A percentile compares a stretch with the other conserved stretches of the same genome.
These are phyloP conservation scores for Clavariopsis aquatica DNA, from an alignment of 495 filamentous ascomycete species.

Conservation along the genomic window DNA sequence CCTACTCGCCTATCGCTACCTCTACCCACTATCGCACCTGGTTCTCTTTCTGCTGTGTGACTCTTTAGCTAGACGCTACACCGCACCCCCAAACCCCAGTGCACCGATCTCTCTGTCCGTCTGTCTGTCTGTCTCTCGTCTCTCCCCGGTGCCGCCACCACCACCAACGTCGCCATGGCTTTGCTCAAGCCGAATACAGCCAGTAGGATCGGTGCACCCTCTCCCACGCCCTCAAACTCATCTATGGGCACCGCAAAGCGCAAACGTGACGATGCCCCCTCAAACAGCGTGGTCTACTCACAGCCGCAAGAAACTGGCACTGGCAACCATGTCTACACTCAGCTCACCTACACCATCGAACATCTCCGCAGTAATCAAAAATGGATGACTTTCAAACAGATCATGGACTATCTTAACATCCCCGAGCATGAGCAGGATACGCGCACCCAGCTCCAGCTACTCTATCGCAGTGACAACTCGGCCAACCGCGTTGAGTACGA, in stretches of 20 bases:
- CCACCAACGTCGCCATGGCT: conserved; percentile 31
- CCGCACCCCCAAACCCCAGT: neutral
- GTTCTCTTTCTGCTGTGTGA: conserved; percentile 1
- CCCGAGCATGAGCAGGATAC: conserved; percentile 35
- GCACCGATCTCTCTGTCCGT: neutral
- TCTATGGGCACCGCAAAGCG: conserved; percentile 51
- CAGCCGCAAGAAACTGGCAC: conserved; percentile 77
- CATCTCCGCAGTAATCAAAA: conserved; percentile 70
- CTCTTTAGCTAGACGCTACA: conserved; percentile 27
- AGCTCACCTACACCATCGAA: conserved; percentile 78
- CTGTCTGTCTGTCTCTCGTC: neutral
- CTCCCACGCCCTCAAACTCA: conserved; percentile 36
- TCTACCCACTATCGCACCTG: neutral
- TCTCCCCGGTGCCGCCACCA: neutral
- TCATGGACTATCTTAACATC: conserved; percentile 74
- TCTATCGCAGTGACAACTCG: conserved; percentile 50
- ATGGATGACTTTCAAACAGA: conserved; percentile 68
- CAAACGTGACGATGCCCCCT: conserved; percentile 59
- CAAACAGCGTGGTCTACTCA: conserved; percentile 62
- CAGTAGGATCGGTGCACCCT: conserved; percentile 29
- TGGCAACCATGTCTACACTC: conserved; percentile 77
- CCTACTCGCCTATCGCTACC: neutral
- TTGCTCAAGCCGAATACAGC: conserved; percentile 41
- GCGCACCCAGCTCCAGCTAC: conserved; percentile 12
- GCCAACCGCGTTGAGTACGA: conserved; percentile 68